These are phyloP conservation scores for Didymella arachidicola DNA, from an alignment of 2,329 filamentous ascomycete genomes.

Conservation along the genomic window DNA sequence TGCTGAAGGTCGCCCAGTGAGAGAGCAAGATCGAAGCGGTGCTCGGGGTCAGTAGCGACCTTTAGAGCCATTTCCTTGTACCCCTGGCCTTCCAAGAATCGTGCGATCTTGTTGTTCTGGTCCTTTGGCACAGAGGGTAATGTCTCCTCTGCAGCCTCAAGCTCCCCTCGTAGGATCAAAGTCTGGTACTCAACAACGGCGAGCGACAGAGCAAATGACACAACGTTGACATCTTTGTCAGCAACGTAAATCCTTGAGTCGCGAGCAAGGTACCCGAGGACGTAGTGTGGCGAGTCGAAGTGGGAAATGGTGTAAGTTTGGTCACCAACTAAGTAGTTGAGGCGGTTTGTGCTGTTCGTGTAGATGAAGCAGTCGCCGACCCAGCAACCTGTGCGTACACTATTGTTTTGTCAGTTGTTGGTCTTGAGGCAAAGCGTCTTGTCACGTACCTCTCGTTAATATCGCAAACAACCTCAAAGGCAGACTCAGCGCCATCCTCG, in stretches of 20 bases:
- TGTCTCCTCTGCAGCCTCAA: constrained; percentile 88
- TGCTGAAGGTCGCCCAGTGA: constrained; percentile 83
- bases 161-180: constrained; percentile 88
- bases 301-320: constrained; percentile 98
- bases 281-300: constrained; percentile 94
- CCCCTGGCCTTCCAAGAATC: constrained; percentile 95
- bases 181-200: constrained; percentile 97
- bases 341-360: constrained; percentile 93
- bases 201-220: constrained; percentile 89
- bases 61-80: constrained; percentile 96
- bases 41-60: constrained; percentile 92
- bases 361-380: constrained; percentile 99
- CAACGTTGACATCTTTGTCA: constrained; percentile 93
- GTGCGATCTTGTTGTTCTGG: constrained; percentile 96
- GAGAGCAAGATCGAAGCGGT: constrained; percentile 93
- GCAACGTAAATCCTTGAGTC: constrained; percentile 95
- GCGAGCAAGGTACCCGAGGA: constrained; percentile 91
- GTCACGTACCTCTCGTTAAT: constrained; percentile 81
- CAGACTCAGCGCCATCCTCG: constrained; percentile 90
- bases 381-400: constrained; percentile 94
- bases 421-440: constrained; percentile 9
- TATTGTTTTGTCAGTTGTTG: constrained; percentile 45
- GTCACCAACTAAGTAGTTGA: constrained; percentile 97
- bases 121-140: constrained; percentile 85
- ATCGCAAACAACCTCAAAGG: constrained; percentile 95